phyloP scores from a whole-genome alignment of 78 protist genomes.

The Cavenderia fasciculata region DNA sequence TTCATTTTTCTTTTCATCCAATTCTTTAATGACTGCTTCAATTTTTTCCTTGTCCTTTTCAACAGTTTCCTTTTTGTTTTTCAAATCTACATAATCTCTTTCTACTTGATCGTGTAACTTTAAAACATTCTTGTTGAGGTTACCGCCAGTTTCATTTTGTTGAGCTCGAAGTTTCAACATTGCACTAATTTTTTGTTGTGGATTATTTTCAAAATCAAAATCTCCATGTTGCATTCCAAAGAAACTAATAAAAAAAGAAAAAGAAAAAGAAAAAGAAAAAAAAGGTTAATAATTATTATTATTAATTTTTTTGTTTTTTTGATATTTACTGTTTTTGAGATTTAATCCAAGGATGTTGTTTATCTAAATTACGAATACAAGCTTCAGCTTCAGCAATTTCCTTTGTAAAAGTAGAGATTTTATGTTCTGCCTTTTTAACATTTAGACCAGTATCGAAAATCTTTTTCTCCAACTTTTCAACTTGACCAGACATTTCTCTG shows the following conservation, averaged over 20 bases:
- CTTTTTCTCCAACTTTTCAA: neutral
- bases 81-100: conserved; percentile 93
- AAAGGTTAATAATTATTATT: too few species aligned
- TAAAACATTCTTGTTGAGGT: conserved; percentile 93
- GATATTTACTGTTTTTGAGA: conserved; percentile 58
- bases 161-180: conserved; percentile 7
- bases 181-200: neutral
- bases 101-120: too few species aligned
- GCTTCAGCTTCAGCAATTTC: conserved; percentile 44
- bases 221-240: conserved; percentile 81
- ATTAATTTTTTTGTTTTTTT: neutral
- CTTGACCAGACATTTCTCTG: neutral
- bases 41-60: conserved; percentile 94
- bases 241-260: neutral
- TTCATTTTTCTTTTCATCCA: conserved; percentile 95
- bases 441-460: neutral
- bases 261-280: neutral
- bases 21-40: conserved; percentile 86
- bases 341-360: conserved; percentile 84
- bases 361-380: neutral
- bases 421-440: conserved; percentile 25
- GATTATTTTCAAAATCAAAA: conserved; percentile 88
- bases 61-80: conserved; percentile 87
- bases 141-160: conserved; percentile 39
- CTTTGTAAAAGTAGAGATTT: neutral